These are phyloP conservation scores for Funneliformis mosseae DNA, from an alignment of 192 early-diverging fungal species.

Conservation along the genomic window DNA sequence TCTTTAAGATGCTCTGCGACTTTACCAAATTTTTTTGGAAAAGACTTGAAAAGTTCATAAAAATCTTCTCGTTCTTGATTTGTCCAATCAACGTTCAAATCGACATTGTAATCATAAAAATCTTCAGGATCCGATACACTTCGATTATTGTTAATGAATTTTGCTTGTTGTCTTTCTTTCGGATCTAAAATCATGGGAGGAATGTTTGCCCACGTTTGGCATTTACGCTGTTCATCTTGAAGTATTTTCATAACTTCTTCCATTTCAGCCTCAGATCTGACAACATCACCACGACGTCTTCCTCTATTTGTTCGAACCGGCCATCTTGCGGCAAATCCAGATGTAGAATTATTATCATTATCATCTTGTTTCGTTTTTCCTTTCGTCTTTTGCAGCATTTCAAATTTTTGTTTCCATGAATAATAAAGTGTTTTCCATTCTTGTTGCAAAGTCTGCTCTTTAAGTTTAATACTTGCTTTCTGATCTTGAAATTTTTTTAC, in stretches of 20 bases:
- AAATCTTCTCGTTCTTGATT: constrained; percentile 66
- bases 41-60: constrained; percentile 63
- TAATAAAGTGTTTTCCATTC: constrained; percentile 53
- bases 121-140: constrained; percentile 57
- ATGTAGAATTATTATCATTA: neutral
- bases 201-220: constrained; percentile 71
- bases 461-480: constrained; percentile 38
- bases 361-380: constrained; percentile 30
- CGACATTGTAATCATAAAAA: constrained; percentile 64
- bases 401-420: constrained; percentile 51
- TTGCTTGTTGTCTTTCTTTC: constrained; percentile 52
- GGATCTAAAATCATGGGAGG: constrained; percentile 73
- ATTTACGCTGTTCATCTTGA: constrained; percentile 70
- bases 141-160: constrained; percentile 63
- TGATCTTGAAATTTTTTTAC: constrained; percentile 37
- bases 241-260: constrained; percentile 75
- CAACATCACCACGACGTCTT: constrained; percentile 60
- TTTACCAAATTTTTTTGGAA: constrained; percentile 77
- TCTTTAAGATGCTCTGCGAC: constrained; percentile 64
- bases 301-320: constrained; percentile 35
- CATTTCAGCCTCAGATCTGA: constrained; percentile 78
- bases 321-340: neutral
- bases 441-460: constrained; percentile 45
- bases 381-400: constrained; percentile 45
- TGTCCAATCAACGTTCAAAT: constrained; percentile 65